Evolutionary conservation across 768 basidiomycete genomes (phyloP).

Genomic region (Asterophora parasitica): DNA sequence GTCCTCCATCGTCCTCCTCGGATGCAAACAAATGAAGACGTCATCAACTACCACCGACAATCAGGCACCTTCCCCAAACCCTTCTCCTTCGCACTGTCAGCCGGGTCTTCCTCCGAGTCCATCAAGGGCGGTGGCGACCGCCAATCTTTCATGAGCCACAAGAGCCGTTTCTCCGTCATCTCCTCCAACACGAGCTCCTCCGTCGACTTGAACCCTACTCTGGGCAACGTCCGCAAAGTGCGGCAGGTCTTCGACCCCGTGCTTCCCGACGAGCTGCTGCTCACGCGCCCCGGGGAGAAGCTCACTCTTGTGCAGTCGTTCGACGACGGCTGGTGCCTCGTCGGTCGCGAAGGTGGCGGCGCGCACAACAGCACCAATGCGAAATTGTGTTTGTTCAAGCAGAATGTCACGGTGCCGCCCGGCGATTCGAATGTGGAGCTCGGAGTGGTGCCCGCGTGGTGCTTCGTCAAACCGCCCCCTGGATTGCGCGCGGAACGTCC

Average conservation of each 20-base stretch:
- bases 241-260: slow-evolving; percentile 64
- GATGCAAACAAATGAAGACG: slow-evolving; percentile 31
- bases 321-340: slow-evolving; percentile 80
- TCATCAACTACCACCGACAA: slow-evolving; percentile 39
- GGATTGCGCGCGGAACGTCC: slow-evolving; percentile 61
- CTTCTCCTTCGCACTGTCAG: slow-evolving; percentile 35
- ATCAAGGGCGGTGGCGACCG: slow-evolving; percentile 11
- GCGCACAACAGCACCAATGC: slow-evolving; percentile 24
- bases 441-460: slow-evolving; percentile 75
- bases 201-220: slow-evolving; percentile 25
- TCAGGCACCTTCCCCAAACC: slow-evolving; percentile 40
- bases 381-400: slow-evolving; percentile 40
- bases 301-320: slow-evolving; percentile 61
- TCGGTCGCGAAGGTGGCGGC: slow-evolving; percentile 47
- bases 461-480: slow-evolving; percentile 60
- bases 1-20: slow-evolving; percentile 31
- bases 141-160: slow-evolving; percentile 22
- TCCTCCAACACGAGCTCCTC: slow-evolving; percentile 29
- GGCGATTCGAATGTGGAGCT: slow-evolving; percentile 48
- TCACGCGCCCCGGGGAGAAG: slow-evolving; percentile 50
- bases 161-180: slow-evolving; percentile 36
- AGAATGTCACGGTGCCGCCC: slow-evolving; percentile 11
- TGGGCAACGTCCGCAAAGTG: slow-evolving; percentile 45
- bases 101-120: slow-evolving; percentile 14
- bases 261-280: slow-evolving; percentile 68